Base-by-base conservation (phyloP, 306 rosid species). In the Fragaria iinumae region DNA sequence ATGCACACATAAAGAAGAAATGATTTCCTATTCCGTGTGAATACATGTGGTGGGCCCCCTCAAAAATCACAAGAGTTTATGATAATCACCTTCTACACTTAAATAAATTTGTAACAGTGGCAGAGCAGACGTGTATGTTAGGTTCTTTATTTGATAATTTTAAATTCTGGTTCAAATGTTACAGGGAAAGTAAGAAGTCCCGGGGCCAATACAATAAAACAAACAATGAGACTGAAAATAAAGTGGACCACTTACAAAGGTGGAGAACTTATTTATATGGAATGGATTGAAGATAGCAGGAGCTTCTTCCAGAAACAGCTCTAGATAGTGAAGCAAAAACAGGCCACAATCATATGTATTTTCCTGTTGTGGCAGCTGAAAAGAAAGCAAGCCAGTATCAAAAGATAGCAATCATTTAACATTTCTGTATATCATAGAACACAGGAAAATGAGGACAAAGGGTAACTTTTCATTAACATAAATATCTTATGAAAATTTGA, bases 361-460 rank as follows among this genome's bases (percentile, higher is more conserved):
- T 83, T 91, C 96, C 83, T 94, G 98, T 75, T 91, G 98, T 1
- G 98, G 98, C 75, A 94, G 83, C 98, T 94, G 96, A 66, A 86
- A 76, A 55, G 63, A 77, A 73, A 21, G 75, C 41, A 60, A 52
- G 81, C 76, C 72, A 55, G 65, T 39, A 66, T 71, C 70, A 78
- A 41, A 73, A 11, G 38, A 38, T 74, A 53, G 44, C 6, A 38
- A 41, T 21, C 47, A 21, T 39, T 73, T 60, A 39, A 9, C 10
- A 73, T 43, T 56, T 41, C 39, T 73, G 34, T 36, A 73, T 21
- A 56, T 38, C 67, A 55, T 20, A 73, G 23, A 11, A 57, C 16
- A 60, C 16, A 21, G 7, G 2, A 27, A 45, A 74, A 60, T 45
- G 13, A 36, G 29, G 43, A 38, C 38, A 23, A 5, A 44, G 20